Percentiles rank a stretch among this genome's conserved stretches.
Evolutionary conservation across 1,284 basidiomycete species (phyloP).

Genomic region (Erythrobasidium hasegawianum): DNA sequence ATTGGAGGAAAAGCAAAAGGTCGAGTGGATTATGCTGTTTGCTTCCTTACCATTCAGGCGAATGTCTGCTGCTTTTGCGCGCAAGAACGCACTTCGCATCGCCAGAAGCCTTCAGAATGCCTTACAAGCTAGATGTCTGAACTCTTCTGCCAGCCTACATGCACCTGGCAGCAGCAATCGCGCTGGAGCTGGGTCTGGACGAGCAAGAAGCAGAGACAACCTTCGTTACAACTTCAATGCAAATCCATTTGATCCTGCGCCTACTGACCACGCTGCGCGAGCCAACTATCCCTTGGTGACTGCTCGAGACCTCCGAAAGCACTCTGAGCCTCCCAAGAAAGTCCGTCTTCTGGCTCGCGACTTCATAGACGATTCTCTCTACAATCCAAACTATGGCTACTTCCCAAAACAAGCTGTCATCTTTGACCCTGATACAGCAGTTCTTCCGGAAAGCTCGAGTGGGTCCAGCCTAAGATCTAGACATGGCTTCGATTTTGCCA

Average conservation of each 20-base stretch:
- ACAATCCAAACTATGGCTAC: slow-evolving; percentile 97
- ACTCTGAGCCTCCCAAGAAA: slow-evolving; percentile 64
- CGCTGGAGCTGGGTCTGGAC: neutral
- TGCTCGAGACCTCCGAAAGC: slow-evolving; percentile 64
- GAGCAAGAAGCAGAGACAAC: neutral
- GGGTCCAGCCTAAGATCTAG: slow-evolving; percentile 46
- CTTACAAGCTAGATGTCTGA: neutral
- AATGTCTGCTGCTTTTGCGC: too few relatives aligned
- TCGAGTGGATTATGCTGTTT: too few relatives aligned
- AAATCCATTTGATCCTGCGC: slow-evolving; percentile 36
- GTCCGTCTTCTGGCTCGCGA: slow-evolving; percentile 95
- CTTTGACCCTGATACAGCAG: slow-evolving; percentile 60
- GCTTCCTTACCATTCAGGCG: too few relatives aligned
- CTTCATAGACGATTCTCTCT: slow-evolving; percentile 93
- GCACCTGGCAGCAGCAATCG: slow-evolving; percentile 4
- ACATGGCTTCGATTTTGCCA: slow-evolving; percentile 63
- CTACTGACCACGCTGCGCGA: slow-evolving; percentile 7
- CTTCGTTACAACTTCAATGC: slow-evolving; percentile 39
- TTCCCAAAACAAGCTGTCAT: slow-evolving; percentile 88
- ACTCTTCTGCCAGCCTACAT: neutral
- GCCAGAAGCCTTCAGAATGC: too few relatives aligned
- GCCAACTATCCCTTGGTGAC: slow-evolving; percentile 63
- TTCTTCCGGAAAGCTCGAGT: slow-evolving; percentile 39
- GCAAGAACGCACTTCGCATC: too few relatives aligned
- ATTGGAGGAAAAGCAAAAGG: too few relatives aligned